phyloP scores from a whole-genome alignment of 2,329 filamentous ascomycete species.

The Aspergillus novofumigatus region DNA sequence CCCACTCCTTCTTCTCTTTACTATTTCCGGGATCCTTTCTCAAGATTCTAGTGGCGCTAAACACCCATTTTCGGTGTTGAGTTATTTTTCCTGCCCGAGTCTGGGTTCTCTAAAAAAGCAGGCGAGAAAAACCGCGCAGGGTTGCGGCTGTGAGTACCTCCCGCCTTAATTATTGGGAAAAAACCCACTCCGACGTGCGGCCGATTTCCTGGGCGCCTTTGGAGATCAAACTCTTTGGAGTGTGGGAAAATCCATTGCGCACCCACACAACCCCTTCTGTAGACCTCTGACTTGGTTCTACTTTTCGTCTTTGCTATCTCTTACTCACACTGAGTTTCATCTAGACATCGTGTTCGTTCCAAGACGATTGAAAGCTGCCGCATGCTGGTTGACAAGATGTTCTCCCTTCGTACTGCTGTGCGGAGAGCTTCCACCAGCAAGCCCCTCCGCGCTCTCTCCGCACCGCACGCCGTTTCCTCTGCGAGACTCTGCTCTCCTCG shows the following conservation, averaged over 20 bases:
- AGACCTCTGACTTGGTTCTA: slow-evolving; percentile 3
- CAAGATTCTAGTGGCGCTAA: not conserved
- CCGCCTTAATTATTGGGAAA: slow-evolving; percentile 9
- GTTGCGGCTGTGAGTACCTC: slow-evolving; percentile 9
- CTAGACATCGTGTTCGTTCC: slow-evolving; percentile 15
- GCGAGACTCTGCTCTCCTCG: slow-evolving; percentile 24
- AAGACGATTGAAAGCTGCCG: slow-evolving; percentile 34
- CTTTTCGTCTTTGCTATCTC: slow-evolving; percentile 5
- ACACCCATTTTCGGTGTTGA: not conserved
- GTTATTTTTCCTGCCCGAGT: not conserved
- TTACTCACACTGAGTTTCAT: slow-evolving; percentile 1
- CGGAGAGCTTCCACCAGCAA: slow-evolving; percentile 41
- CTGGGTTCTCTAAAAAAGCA: not conserved
- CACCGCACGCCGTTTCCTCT: slow-evolving; percentile 31
- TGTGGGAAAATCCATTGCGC: slow-evolving; percentile 3
- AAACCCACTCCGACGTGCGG: slow-evolving; percentile 20
- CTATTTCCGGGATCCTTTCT: not conserved
- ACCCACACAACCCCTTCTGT: slow-evolving; percentile 8
- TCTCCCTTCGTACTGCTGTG: slow-evolving; percentile 42
- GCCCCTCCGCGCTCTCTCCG: slow-evolving; percentile 39
- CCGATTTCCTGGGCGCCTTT: slow-evolving; percentile 12
- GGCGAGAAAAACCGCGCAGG: slow-evolving; percentile 15
- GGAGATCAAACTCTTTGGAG: slow-evolving; percentile 8
- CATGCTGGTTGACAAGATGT: slow-evolving; percentile 41
- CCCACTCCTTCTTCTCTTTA: not conserved